These are phyloP conservation scores for Epichloe sp. DNA, from an alignment of 2,329 filamentous ascomycete species.

Conservation along the genomic window DNA sequence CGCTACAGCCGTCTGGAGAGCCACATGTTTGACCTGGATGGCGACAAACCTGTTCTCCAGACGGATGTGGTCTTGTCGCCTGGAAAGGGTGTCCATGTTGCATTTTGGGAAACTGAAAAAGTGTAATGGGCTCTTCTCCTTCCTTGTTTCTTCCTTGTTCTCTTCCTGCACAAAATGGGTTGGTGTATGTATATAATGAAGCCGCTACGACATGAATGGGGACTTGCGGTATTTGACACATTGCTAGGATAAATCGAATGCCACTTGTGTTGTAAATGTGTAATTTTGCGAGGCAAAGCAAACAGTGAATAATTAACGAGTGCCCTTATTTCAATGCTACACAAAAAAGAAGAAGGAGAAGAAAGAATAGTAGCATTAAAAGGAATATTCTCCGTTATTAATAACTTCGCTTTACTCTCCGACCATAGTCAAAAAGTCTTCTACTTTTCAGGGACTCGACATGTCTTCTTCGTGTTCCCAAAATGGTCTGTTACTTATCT, in stretches of 20 bases:
- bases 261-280: not conserved
- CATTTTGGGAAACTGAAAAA: slow-evolving; percentile 36
- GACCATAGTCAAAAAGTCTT: too few species aligned
- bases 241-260: not conserved
- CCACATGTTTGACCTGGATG: slow-evolving; percentile 41
- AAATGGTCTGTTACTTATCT: not conserved
- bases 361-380: not conserved
- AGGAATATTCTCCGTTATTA: not conserved
- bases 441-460: too few species aligned
- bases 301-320: not conserved
- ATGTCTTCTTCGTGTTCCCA: not conserved
- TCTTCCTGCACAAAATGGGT: not conserved
- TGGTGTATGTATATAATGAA: not conserved
- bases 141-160: not conserved
- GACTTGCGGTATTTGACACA: not conserved
- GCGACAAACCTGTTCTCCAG: slow-evolving; percentile 39
- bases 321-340: too few species aligned
- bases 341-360: not conserved
- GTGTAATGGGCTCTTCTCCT: slow-evolving; percentile 4
- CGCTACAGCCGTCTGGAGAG: slow-evolving; percentile 51
- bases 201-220: too few species aligned
- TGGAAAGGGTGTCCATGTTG: slow-evolving; percentile 43
- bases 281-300: not conserved
- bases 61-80: slow-evolving; percentile 48
- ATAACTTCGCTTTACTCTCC: too few species aligned